These are phyloP conservation scores for Geum urbanum DNA, from an alignment of 306 rosid genomes.

Conservation along the genomic window DNA sequence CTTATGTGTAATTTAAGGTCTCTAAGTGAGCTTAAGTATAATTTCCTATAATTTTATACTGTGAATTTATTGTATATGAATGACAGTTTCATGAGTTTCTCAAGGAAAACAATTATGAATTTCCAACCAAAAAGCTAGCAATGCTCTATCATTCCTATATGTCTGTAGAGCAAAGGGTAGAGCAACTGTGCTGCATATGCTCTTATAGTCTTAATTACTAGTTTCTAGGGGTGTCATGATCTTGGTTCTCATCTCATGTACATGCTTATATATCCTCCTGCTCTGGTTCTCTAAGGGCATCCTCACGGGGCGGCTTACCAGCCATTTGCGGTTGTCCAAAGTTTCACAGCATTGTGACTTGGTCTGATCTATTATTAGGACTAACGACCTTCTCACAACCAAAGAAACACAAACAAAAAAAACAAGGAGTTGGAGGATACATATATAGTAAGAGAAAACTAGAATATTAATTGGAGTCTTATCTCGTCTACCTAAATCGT, in stretches of 20 bases:
- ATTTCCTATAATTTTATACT: not conserved
- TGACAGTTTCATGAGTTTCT: constrained; percentile 12
- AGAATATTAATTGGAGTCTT: not conserved
- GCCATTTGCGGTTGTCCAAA: not conserved
- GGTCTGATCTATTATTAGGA: not conserved
- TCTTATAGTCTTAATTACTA: too few species aligned
- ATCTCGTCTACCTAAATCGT: not conserved
- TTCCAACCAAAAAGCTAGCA: not conserved
- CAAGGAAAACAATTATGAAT: not conserved
- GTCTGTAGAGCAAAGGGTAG: too few species aligned
- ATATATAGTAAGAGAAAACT: not conserved
- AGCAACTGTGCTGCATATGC: not conserved
- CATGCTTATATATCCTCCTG: not conserved
- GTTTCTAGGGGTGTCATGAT: not conserved
- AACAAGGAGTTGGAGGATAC: not conserved
- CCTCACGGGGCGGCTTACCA: not conserved
- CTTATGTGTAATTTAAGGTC: too few species aligned
- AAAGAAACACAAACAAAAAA: not conserved
- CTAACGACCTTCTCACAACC: not conserved
- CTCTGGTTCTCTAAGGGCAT: not conserved
- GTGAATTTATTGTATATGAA: constrained; percentile 1
- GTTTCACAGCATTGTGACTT: not conserved
- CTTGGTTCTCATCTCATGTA: not conserved
- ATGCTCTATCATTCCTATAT: too few species aligned
- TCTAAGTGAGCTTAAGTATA: too few species aligned